These are phyloP conservation scores for Astragalus glycyphyllos DNA, from an alignment of 306 rosid genomes.

Conservation along the genomic window DNA sequence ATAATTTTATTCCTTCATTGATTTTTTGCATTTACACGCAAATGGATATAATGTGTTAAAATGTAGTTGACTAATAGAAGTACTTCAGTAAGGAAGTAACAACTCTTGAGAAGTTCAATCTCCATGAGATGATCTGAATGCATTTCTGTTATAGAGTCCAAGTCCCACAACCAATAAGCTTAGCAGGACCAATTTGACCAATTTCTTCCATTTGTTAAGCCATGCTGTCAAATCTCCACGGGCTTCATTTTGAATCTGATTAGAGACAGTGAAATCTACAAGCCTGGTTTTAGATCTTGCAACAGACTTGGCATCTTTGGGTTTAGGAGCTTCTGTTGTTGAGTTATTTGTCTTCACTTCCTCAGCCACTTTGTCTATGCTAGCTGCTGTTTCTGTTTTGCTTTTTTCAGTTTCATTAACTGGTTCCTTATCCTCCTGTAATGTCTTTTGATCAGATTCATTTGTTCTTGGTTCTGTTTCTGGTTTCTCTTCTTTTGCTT, in stretches of 20 bases:
- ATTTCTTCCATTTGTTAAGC: constrained; percentile 46
- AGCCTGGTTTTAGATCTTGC: constrained; percentile 44
- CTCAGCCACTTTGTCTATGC: constrained; percentile 7
- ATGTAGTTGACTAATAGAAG: constrained; percentile 11
- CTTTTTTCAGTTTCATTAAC: constrained; percentile 27
- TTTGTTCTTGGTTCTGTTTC: constrained; percentile 21
- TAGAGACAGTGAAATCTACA: constrained; percentile 40
- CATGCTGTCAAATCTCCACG: constrained; percentile 1
- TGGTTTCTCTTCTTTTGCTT: constrained; percentile 32
- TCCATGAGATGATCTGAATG: constrained; percentile 26
- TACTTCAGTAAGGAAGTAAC: constrained; percentile 28
- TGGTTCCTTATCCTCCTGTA: constrained; percentile 42
- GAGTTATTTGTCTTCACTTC: constrained; percentile 26
- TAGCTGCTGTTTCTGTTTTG: constrained; percentile 31
- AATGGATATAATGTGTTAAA: not conserved
- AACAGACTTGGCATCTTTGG: constrained; percentile 21
- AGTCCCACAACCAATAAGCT: constrained; percentile 48
- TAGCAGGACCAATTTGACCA: constrained; percentile 50
- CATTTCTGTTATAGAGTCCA: constrained; percentile 44
- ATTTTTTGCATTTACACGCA: constrained; percentile 27
- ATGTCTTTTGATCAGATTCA: constrained; percentile 25
- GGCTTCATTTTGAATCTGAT: constrained; percentile 24
- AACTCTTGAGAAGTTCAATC: constrained; percentile 38
- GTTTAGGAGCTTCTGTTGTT: constrained; percentile 35
- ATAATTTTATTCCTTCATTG: constrained; percentile 38